Percentiles rank a stretch among this genome's conserved stretches.
These are phyloP conservation scores for Triangularia setosa DNA, from an alignment of 2,329 filamentous ascomycete species.

Conservation along the genomic window DNA sequence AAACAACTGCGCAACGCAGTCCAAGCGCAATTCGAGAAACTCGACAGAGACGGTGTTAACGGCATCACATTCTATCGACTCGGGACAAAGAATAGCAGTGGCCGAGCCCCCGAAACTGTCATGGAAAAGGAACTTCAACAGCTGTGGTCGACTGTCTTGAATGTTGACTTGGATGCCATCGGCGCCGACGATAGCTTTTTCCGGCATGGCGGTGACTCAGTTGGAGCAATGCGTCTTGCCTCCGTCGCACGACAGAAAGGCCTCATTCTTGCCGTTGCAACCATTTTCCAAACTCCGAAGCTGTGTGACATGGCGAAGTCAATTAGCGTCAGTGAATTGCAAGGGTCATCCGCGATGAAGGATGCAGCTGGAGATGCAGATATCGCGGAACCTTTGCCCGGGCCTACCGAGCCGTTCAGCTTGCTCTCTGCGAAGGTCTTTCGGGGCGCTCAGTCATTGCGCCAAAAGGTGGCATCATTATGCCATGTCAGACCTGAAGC, in stretches of 20 bases:
- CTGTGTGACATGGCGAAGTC: slow-evolving; percentile 20
- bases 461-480: slow-evolving; percentile 15
- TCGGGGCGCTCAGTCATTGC: slow-evolving; percentile 5
- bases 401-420: slow-evolving; percentile 15
- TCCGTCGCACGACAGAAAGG: slow-evolving; percentile 29
- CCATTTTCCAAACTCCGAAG: slow-evolving; percentile 22
- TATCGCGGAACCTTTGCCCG: not conserved
- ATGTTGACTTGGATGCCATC: slow-evolving; percentile 13
- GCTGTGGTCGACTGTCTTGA: slow-evolving; percentile 40
- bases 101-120: slow-evolving; percentile 33
- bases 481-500: slow-evolving; percentile 33
- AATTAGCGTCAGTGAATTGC: not conserved
- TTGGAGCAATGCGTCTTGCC: slow-evolving; percentile 42
- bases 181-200: slow-evolving; percentile 33
- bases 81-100: slow-evolving; percentile 22
- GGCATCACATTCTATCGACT: slow-evolving; percentile 23
- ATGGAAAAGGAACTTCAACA: slow-evolving; percentile 43
- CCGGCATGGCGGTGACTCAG: slow-evolving; percentile 34
- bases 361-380: not conserved
- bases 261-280: slow-evolving; percentile 21
- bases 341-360: slow-evolving; percentile 21
- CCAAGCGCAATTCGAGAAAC: slow-evolving; percentile 1
- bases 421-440: slow-evolving; percentile 1
- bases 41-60: not conserved
- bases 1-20: slow-evolving; percentile 17